Evolutionary conservation across 2,329 filamentous ascomycete genomes (phyloP).

Genomic region (Geosmithia morbida): DNA sequence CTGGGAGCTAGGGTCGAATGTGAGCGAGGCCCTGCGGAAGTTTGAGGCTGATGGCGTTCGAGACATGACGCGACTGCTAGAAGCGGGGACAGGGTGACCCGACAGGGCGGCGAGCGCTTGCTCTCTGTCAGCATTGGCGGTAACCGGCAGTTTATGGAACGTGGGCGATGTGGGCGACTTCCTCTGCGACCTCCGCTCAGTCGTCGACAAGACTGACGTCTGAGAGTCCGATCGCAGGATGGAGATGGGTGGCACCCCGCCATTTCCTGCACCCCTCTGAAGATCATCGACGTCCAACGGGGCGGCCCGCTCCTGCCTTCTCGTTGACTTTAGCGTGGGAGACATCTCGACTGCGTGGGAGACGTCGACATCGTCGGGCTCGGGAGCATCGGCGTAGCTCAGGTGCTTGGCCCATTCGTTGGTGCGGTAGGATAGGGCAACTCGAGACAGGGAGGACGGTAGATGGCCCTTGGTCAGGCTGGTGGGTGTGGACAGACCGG

Average conservation of each 20-base stretch:
- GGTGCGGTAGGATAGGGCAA: constrained; percentile 73
- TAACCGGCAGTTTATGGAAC: neutral
- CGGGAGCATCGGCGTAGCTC: constrained; percentile 58
- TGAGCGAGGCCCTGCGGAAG: constrained; percentile 12
- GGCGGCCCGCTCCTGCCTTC: constrained; percentile 32
- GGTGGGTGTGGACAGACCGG: constrained; percentile 24
- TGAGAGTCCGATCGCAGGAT: constrained; percentile 14
- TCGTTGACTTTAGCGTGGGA: constrained; percentile 4
- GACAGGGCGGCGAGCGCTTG: neutral
- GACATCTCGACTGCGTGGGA: constrained; percentile 14
- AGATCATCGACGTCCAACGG: constrained; percentile 52
- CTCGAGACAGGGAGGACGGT: constrained; percentile 56
- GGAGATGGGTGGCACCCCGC: constrained; percentile 23
- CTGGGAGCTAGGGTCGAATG: constrained; percentile 28
- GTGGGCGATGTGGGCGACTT: neutral
- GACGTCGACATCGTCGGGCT: constrained; percentile 44
- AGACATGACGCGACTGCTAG: neutral
- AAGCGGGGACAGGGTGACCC: neutral
- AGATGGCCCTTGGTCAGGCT: constrained; percentile 47
- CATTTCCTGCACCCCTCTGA: constrained; percentile 45
- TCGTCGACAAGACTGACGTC: constrained; percentile 8
- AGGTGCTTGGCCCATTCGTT: constrained; percentile 96
- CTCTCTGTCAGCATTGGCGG: neutral
- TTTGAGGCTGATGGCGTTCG: constrained; percentile 8
- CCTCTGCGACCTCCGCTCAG: neutral